Percentiles rank a stretch among this genome's conserved stretches.
These are phyloP conservation scores for Wickerhamiella siamensis DNA, from an alignment of 805 yeast genomes.

Conservation along the genomic window DNA sequence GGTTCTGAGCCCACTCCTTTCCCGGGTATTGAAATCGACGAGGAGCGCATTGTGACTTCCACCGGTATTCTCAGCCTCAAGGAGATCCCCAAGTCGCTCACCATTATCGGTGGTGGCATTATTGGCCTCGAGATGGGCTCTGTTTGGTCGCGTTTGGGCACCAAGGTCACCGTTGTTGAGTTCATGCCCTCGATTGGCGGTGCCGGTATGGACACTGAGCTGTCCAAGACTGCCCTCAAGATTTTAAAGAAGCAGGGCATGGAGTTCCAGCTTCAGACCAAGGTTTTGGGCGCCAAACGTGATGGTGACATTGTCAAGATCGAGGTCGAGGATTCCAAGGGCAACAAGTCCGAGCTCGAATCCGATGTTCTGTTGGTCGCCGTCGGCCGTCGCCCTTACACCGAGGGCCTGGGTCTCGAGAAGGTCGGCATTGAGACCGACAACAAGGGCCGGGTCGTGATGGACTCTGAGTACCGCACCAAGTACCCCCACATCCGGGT, in stretches of 20 bases:
- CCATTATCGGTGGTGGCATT: conserved; percentile 98
- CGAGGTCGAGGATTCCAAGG: conserved; percentile 79
- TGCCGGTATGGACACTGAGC: conserved; percentile 97
- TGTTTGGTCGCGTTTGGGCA: conserved; percentile 87
- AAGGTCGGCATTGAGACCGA: conserved; percentile 83
- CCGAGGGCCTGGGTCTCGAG: conserved; percentile 80
- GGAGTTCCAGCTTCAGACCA: conserved; percentile 82
- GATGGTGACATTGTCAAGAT: conserved; percentile 79
- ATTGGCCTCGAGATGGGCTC: conserved; percentile 99
- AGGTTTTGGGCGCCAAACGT: conserved; percentile 75
- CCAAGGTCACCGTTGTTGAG: conserved; percentile 90
- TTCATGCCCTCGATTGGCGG: conserved; percentile 89
- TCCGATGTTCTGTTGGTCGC: conserved; percentile 94
- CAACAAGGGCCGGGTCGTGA: conserved; percentile 82
- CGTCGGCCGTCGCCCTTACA: conserved; percentile 97
- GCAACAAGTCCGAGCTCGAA: conserved; percentile 69
- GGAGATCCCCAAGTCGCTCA: conserved; percentile 83
- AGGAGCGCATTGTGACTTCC: conserved; percentile 90
- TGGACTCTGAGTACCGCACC: conserved; percentile 86
- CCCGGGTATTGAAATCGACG: conserved; percentile 95
- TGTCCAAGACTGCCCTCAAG: conserved; percentile 79
- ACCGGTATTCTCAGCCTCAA: conserved; percentile 78
- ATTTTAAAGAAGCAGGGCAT: conserved; percentile 88
- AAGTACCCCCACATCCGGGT: conserved; percentile 88
- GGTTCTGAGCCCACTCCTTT: conserved; percentile 98